A percentile compares a stretch with the other conserved stretches of the same genome.
These are phyloP conservation scores for Omphalea diandra DNA, from an alignment of 441 rosid genomes.

Conservation along the genomic window DNA sequence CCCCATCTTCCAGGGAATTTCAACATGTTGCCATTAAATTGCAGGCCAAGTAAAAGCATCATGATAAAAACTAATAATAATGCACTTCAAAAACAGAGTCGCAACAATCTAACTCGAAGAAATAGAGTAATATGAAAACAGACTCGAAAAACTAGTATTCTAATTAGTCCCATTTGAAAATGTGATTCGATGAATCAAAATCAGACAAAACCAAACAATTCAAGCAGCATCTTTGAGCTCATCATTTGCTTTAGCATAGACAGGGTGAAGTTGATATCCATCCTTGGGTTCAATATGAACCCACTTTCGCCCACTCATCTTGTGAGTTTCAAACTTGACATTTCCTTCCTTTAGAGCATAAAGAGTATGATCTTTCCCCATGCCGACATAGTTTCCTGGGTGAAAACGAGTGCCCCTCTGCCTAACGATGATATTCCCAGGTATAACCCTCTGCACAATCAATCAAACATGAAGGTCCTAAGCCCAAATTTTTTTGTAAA, in stretches of 20 bases:
- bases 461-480: not conserved
- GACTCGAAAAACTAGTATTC: no score
- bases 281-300: conserved; percentile 70
- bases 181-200: not conserved
- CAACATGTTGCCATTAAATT: no score
- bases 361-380: conserved; percentile 85
- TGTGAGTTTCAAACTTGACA: conserved; percentile 62
- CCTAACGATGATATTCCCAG: conserved; percentile 71
- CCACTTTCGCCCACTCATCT: conserved; percentile 68
- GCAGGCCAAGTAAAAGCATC: no score
- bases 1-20: no score
- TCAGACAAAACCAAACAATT: not conserved
- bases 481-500: no score
- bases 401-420: conserved; percentile 80
- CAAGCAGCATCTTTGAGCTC: no score
- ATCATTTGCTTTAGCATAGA: conserved; percentile 36
- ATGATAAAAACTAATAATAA: no score
- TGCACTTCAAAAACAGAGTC: no score
- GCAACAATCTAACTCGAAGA: no score
- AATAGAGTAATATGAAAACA: no score
- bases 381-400: conserved; percentile 82
- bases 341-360: conserved; percentile 77
- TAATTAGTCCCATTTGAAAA: not conserved
- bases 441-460: conserved; percentile 53
- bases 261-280: conserved; percentile 64